These are phyloP conservation scores for Canna indica DNA, from an alignment of 176 grass and related monocot genomes.

Conservation along the genomic window DNA sequence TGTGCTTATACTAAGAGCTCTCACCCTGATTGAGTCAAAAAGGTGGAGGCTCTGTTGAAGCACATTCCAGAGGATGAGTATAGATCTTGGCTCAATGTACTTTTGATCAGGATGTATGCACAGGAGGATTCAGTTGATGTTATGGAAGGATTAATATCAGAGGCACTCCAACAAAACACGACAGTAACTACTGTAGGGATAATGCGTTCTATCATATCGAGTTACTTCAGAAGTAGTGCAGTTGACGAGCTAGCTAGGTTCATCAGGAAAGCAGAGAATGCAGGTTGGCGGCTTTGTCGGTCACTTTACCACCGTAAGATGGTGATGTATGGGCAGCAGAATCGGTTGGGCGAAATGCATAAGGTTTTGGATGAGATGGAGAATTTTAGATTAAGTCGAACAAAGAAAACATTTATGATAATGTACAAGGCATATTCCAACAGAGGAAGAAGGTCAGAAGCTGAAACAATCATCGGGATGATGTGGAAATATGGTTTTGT, in stretches of 20 bases:
- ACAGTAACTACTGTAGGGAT: slow-evolving; percentile 36
- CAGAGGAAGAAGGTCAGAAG: slow-evolving; percentile 40
- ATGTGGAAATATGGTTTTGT: slow-evolving; percentile 74
- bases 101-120: slow-evolving; percentile 80
- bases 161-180: too few species aligned
- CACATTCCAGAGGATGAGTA: slow-evolving; percentile 52
- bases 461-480: slow-evolving; percentile 53
- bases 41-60: slow-evolving; percentile 54
- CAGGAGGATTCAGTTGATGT: slow-evolving; percentile 51
- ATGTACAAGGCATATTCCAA: slow-evolving; percentile 66
- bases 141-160: slow-evolving; percentile 77
- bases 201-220: slow-evolving; percentile 52
- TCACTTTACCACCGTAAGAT: slow-evolving; percentile 85
- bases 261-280: slow-evolving; percentile 42
- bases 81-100: slow-evolving; percentile 59
- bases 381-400: too few species aligned
- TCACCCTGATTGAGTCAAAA: slow-evolving; percentile 47
- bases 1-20: slow-evolving; percentile 67
- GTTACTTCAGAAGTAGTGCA: slow-evolving; percentile 46
- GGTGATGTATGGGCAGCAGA: too few species aligned
- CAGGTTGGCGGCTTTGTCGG: slow-evolving; percentile 60
- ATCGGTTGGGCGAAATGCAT: too few species aligned
- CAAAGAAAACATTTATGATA: slow-evolving; percentile 81
- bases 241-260: slow-evolving; percentile 59
- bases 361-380: too few species aligned